A percentile compares a stretch with the other conserved stretches of the same genome.
Evolutionary conservation across 345 rosid species (phyloP).

Genomic region (Aurinia saxatilis): DNA sequence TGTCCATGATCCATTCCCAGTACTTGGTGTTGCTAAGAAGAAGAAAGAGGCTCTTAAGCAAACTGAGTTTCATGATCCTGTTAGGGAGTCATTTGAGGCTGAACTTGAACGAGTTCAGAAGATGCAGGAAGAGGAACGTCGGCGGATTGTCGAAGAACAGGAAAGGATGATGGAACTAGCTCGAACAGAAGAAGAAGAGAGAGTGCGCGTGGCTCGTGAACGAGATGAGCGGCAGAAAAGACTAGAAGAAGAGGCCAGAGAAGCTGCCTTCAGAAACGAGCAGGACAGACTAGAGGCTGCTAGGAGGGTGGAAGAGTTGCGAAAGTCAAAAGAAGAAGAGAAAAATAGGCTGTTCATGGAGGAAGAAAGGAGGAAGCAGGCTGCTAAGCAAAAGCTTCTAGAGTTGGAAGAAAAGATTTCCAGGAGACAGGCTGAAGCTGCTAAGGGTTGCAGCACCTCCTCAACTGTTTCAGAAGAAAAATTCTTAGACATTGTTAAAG

Average conservation of each 20-base stretch:
- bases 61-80: constrained; percentile 86
- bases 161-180: constrained; percentile 79
- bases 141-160: constrained; percentile 66
- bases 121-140: constrained; percentile 89
- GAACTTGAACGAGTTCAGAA: constrained; percentile 97
- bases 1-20: constrained; percentile 67
- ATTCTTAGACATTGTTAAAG: constrained; percentile 33
- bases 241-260: constrained; percentile 83
- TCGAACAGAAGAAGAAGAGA: constrained; percentile 87
- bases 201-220: constrained; percentile 63
- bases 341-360: constrained; percentile 65
- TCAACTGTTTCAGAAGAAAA: constrained; percentile 48
- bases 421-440: constrained; percentile 64
- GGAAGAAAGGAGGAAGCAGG: constrained; percentile 95
- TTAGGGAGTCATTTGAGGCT: constrained; percentile 96
- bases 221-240: constrained; percentile 67
- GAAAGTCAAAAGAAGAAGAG: constrained; percentile 92
- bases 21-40: constrained; percentile 69
- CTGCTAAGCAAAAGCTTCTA: constrained; percentile 89
- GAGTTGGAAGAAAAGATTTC: constrained; percentile 95
- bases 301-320: constrained; percentile 73
- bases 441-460: constrained; percentile 37
- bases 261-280: constrained; percentile 86
- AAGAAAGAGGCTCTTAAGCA: constrained; percentile 70
- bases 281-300: constrained; percentile 70